Evolutionary conservation across 495 filamentous ascomycete genomes (phyloP), one percentile per base, ranked within the genome.

Genomic region (Parathielavia hyrcaniae): DNA sequence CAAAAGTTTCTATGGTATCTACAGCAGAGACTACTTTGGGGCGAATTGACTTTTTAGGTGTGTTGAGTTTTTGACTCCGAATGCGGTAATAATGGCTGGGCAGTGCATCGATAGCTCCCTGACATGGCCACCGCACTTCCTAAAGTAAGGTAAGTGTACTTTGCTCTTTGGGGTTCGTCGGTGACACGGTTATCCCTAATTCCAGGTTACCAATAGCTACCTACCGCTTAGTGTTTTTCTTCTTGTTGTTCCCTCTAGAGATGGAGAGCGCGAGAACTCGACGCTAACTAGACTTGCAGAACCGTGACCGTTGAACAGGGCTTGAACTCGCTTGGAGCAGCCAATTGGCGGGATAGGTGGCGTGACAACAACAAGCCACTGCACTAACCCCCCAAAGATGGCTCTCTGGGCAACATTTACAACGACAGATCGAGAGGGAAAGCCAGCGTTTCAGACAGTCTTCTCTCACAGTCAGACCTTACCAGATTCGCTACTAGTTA

Each of bases 331-430:
- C 30, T 36, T 38, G 49, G 6, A 9, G 50, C 20, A 32, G 38
- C 50, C 50, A 53, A 53, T 53, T 22, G 50, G 50, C 38, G 10
- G 39, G 12, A 19, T 8, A 16, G 45, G 5, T 47, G 22, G 1
- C 22, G 50, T 41, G 11, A 40, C 50, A 34, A 19, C 22, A 8
- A 43, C n/a, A n/a, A 26, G 2, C 26, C 6, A 6, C 3, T 30
- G 26, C n/a, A n/a, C n/a, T n/a, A 40, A 10, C 16, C 16, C 30
- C 50, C 50, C 43, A 53, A 53, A 53, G 26, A 26, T 50, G 16
- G 0, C 48, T 8, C 36, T 50, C 36, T 38, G 32, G 26, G 14
- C 45, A 32, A 34, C 26, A n/a, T 2, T 30, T 30, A n/a, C 14
- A 20, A 7, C 39, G 13, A 38, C 10, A 10, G 35, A 38, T 2